A percentile compares a stretch with the other conserved stretches of the same genome.
phyloP scores from a whole-genome alignment of 345 rosid genomes.

The Citrus maxima region DNA sequence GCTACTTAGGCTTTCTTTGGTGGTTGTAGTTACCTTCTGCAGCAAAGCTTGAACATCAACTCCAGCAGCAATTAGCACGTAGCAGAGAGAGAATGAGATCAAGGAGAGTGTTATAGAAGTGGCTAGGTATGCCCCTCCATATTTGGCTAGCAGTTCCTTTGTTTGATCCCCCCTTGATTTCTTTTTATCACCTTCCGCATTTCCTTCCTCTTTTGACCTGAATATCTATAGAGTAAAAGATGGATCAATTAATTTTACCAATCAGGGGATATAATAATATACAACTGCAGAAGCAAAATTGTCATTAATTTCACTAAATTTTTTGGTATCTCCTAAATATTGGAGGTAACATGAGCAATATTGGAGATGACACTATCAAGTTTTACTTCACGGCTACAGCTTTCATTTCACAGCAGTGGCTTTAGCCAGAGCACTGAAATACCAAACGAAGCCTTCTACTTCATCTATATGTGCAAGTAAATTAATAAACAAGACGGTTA shows the following conservation, averaged over 20 bases:
- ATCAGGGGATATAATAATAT: neutral
- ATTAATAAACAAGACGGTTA: neutral
- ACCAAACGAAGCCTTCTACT: too few relatives aligned
- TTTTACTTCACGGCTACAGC: too few relatives aligned
- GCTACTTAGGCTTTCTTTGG: neutral
- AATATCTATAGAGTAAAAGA: slow-evolving; percentile 48
- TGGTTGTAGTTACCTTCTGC: slow-evolving; percentile 39
- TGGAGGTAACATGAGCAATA: too few relatives aligned
- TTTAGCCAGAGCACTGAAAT: too few relatives aligned
- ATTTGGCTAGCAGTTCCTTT: slow-evolving; percentile 70
- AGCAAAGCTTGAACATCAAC: slow-evolving; percentile 77
- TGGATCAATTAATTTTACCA: slow-evolving; percentile 4
- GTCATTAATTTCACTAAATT: neutral
- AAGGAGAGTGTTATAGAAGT: slow-evolving; percentile 87
- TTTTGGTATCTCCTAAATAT: too few relatives aligned
- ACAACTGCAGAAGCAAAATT: neutral
- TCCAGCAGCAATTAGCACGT: slow-evolving; percentile 61
- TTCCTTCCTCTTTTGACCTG: slow-evolving; percentile 58
- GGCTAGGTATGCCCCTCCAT: slow-evolving; percentile 95
- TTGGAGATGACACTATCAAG: too few relatives aligned
- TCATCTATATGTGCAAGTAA: neutral
- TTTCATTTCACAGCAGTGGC: too few relatives aligned
- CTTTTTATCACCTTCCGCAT: slow-evolving; percentile 37
- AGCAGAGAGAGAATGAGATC: slow-evolving; percentile 77
- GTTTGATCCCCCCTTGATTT: slow-evolving; percentile 76